Base-by-base conservation (phyloP, 2,329 filamentous ascomycete genomes). In the Ophiocordyceps robertsii region DNA sequence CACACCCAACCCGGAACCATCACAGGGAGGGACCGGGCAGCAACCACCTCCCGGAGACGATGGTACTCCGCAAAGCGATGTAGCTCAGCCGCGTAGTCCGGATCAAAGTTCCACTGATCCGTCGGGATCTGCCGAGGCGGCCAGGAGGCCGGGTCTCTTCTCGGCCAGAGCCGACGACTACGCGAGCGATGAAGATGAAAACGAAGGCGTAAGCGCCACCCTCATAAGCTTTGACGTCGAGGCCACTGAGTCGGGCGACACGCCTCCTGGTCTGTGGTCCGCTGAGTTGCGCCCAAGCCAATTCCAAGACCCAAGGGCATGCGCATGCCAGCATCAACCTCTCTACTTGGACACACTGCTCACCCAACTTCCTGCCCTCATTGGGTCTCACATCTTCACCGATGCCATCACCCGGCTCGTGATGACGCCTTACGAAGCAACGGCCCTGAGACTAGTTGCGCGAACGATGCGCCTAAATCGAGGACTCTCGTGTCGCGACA, bases 181-280 rank as follows among this genome's bases (percentile, higher is more conserved):
- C 45, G 68, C 62, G 11, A 73, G 66, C 12, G 75, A 77, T 38
- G 74, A 77, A 42, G 73, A 76, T 39, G 73, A 73, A 14, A 62
- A 69, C 13, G 73, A 75, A 39, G 64, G 69, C 39, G 60, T 77
- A 21, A 73, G 68, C 43, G 68, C 73, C 2, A 76, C 73, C 0
- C 58, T 78, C 6, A 77, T 79, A 41, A 77, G 72, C 48, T 77
- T 79, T 43, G 75, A 79, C 43, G 73, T 78, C 27, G 75, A 79
- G 47, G 69, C 73, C 0, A 70, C 67, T 4, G 73, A 77, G 38
- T 62, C 70, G 1, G 66, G 63, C 3, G 70, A 74, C 39, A 63
- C 65, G 3, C 68, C 69, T 1, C 60, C 68, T 2, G 73, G 71
- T 13, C 54, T 73, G 2, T 79, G 75, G 75, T 74, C 71, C 4